Percentiles rank a stretch among this genome's conserved stretches.
These are phyloP conservation scores for Colletotrichum australisinense DNA, from an alignment of 2,329 filamentous ascomycete species.

Conservation along the genomic window DNA sequence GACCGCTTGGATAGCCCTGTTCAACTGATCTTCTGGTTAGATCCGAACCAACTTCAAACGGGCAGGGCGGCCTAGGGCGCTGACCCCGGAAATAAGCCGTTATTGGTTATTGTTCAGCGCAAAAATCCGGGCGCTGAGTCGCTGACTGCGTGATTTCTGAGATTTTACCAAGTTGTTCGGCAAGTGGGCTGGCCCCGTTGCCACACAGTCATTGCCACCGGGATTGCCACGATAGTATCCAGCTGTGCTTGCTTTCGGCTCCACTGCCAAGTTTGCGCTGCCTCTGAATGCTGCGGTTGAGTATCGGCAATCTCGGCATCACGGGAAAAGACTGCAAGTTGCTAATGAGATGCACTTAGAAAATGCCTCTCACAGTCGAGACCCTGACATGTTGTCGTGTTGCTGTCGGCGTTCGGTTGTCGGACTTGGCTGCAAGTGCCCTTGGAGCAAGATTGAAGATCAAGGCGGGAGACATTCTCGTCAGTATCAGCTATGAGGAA, in stretches of 20 bases:
- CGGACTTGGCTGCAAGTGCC: not conserved
- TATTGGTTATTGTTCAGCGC: not conserved
- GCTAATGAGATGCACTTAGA: rapidly evolving
- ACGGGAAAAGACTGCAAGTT: not conserved
- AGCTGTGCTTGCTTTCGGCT: not conserved
- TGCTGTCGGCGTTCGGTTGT: not conserved
- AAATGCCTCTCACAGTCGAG: too few species aligned
- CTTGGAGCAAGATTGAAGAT: not conserved
- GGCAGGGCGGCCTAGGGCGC: not conserved
- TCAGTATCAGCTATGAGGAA: not conserved
- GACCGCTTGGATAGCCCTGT: not conserved
- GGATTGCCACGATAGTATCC: not conserved
- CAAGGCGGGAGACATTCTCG: rapidly evolving
- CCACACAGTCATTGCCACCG: not conserved
- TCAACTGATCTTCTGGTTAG: not conserved
- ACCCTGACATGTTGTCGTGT: not conserved
- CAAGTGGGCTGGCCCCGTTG: not conserved
- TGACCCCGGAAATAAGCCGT: not conserved
- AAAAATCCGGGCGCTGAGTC: not conserved
- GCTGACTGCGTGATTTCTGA: not conserved
- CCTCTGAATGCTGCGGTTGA: not conserved
- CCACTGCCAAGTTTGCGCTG: not conserved
- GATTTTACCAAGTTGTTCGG: not conserved
- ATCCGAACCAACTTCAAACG: not conserved
- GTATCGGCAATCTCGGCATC: not conserved